phyloP scores from a whole-genome alignment of 805 yeast species.

The Ogataea philodendri region DNA sequence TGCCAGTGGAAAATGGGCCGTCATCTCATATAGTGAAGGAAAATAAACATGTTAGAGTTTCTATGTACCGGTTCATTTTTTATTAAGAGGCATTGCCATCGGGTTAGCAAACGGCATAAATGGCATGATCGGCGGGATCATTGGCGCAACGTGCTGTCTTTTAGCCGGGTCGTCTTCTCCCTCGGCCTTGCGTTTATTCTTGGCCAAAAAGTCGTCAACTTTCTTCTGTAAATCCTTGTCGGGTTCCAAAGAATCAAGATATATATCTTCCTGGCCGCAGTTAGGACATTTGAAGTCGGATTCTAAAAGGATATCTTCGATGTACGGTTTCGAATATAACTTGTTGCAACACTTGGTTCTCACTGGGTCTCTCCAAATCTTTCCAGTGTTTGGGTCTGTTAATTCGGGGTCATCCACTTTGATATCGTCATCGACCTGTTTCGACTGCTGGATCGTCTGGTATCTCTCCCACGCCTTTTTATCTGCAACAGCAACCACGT shows the following conservation, averaged over 20 bases:
- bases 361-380: conserved; percentile 68
- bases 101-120: conserved; percentile 28
- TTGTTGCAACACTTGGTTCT: conserved; percentile 70
- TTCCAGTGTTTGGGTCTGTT: conserved; percentile 64
- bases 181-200: conserved; percentile 22
- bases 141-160: conserved; percentile 24
- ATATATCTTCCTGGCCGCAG: conserved; percentile 71
- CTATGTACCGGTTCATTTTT: background rate
- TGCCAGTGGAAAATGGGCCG: conserved; percentile 92
- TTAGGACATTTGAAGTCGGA: conserved; percentile 89
- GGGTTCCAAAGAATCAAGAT: conserved; percentile 64
- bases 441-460: conserved; percentile 61
- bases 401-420: conserved; percentile 58
- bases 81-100: conserved; percentile 16
- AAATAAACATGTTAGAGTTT: conserved; percentile 3
- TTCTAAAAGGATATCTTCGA: conserved; percentile 68
- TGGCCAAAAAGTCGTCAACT: conserved; percentile 50
- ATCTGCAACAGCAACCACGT: conserved; percentile 95
- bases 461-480: conserved; percentile 84
- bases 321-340: conserved; percentile 55
- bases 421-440: conserved; percentile 23
- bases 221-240: conserved; percentile 59
- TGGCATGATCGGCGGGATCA: conserved; percentile 33
- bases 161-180: conserved; percentile 15
- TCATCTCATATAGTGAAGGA: conserved; percentile 59